Evolutionary conservation across 2,329 filamentous ascomycete species (phyloP).

Genomic region (Diatrype stigma): DNA sequence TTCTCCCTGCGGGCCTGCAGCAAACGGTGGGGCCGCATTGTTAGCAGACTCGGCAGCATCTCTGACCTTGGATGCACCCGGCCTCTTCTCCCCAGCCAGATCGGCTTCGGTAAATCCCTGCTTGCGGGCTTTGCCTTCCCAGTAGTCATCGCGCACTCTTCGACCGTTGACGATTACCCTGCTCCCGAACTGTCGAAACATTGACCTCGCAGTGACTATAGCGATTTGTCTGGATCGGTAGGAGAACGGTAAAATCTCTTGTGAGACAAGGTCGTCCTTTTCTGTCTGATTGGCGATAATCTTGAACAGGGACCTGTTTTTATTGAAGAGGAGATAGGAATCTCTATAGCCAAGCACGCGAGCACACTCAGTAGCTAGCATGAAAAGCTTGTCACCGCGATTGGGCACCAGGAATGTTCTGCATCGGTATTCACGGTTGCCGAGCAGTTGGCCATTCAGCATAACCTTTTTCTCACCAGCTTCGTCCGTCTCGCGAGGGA

Average conservation of each 20-base stretch:
- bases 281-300: conserved; percentile 95
- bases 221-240: conserved; percentile 98
- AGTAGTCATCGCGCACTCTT: conserved; percentile 94
- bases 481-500: conserved; percentile 89
- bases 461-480: conserved; percentile 93
- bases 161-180: conserved; percentile 86
- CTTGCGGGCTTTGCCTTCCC: conserved; percentile 95
- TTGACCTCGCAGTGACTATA: conserved; percentile 93
- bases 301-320: conserved; percentile 93
- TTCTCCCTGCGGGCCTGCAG: conserved; percentile 71
- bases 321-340: conserved; percentile 98
- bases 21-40: conserved; percentile 49
- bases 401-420: conserved; percentile 90
- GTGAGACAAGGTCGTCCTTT: conserved; percentile 91
- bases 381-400: conserved; percentile 90
- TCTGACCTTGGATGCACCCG: conserved; percentile 82
- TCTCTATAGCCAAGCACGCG: conserved; percentile 91
- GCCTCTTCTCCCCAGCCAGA: conserved; percentile 90
- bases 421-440: conserved; percentile 84
- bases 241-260: conserved; percentile 94
- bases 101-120: conserved; percentile 98
- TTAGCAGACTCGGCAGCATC: conserved; percentile 73
- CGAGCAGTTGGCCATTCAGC: conserved; percentile 73
- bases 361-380: conserved; percentile 97
- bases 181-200: conserved; percentile 98